A percentile compares a stretch with the other conserved stretches of the same genome.
These are phyloP conservation scores for Lagenaria siceraria DNA, from an alignment of 306 rosid genomes.

Conservation along the genomic window DNA sequence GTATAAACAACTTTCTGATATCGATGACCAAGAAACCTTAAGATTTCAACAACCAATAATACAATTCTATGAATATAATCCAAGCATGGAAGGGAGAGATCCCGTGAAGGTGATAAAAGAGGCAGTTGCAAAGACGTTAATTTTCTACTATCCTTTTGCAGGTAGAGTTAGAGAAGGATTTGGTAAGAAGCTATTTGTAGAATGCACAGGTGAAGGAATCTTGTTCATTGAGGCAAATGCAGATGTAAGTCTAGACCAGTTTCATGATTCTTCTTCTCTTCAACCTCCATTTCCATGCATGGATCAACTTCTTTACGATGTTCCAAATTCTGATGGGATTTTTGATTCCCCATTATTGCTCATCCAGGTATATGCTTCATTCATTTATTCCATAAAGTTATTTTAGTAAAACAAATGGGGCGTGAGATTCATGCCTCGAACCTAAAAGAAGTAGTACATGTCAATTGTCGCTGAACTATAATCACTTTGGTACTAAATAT, in stretches of 20 bases:
- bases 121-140: neutral
- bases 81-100: neutral
- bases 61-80: neutral
- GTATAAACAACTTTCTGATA: neutral
- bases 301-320: conserved; percentile 10
- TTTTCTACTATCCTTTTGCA: neutral
- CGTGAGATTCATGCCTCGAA: no score
- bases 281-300: conserved; percentile 7
- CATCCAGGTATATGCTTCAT: conserved; percentile 3
- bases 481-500: no score
- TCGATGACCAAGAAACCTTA: neutral
- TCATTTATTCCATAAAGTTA: no score
- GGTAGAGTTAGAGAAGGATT: neutral
- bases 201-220: conserved; percentile 20
- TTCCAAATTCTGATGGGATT: conserved; percentile 6
- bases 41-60: neutral
- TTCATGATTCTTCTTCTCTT: neutral
- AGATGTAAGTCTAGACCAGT: neutral
- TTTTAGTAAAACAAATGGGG: no score
- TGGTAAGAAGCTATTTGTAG: conserved; percentile 5
- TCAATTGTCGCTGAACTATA: no score
- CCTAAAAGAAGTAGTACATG: no score
- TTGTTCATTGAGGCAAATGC: conserved; percentile 16
- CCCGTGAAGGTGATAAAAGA: neutral
- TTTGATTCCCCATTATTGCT: conserved; percentile 3